Percentiles rank a stretch among this genome's conserved stretches.
phyloP scores from a whole-genome alignment of 1,139 yeast genomes.

The Taphrina pruni region DNA sequence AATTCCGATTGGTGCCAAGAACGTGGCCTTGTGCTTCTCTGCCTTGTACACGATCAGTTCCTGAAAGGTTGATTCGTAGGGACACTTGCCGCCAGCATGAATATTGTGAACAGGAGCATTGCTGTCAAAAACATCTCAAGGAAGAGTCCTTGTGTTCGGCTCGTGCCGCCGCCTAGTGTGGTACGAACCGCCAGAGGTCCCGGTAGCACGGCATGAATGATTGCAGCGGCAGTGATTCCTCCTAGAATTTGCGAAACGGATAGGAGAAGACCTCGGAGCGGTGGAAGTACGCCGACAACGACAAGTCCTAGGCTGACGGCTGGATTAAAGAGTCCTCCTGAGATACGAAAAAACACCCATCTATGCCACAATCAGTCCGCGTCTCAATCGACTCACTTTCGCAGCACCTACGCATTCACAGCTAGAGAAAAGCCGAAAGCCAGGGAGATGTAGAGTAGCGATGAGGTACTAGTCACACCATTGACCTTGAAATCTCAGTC shows the following conservation, averaged over 20 bases:
- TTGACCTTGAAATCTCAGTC: conserved; percentile 7
- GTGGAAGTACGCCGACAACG: conserved; percentile 73
- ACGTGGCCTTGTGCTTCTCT: conserved; percentile 77
- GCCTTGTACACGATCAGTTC: conserved; percentile 53
- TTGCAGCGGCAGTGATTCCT: conserved; percentile 93
- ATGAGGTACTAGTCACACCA: conserved; percentile 59
- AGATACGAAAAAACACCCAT: conserved; percentile 74
- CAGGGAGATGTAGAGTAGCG: conserved; percentile 76
- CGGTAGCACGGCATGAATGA: conserved; percentile 85
- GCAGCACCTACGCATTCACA: conserved; percentile 60
- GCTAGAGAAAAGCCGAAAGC: conserved; percentile 89
- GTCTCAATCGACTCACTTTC: not conserved
- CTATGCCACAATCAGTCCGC: not conserved
- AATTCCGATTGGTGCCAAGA: conserved; percentile 81
- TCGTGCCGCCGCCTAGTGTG: conserved; percentile 72
- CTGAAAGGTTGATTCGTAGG: not conserved
- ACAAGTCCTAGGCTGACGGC: conserved; percentile 79
- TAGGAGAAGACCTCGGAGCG: conserved; percentile 72
- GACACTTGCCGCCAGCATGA: conserved; percentile 64
- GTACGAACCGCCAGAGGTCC: conserved; percentile 77
- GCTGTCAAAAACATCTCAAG: conserved; percentile 83
- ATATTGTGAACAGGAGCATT: conserved; percentile 73
- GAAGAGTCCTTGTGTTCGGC: conserved; percentile 77
- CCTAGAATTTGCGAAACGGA: conserved; percentile 73
- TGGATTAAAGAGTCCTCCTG: conserved; percentile 92